Evolutionary conservation across 768 basidiomycete species (phyloP), one percentile per base, ranked within the genome.

Genomic region (Cyathus striatus): DNA sequence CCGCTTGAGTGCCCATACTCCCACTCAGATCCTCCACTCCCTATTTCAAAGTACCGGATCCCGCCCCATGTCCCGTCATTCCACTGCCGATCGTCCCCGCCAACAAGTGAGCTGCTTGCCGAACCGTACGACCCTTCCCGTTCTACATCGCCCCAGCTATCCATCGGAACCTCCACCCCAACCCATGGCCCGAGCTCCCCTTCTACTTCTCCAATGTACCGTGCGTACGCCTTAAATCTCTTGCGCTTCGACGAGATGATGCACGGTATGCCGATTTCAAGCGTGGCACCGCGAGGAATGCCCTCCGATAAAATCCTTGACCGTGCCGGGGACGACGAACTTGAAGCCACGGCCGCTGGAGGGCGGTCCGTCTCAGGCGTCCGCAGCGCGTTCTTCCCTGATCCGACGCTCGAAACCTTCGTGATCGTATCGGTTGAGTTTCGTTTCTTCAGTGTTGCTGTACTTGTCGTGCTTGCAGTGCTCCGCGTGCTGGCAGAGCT

Each of bases 231-330:
- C 39, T 86, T 82, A 73, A 93, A 90, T 6, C 89, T 77, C 48
- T 84, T 83, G 26, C 86, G 76, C 57, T 88, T 86, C 32, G 83
- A 85, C 2, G 87, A 78, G 49, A 93, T 86, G 58, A 93, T 90
- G 64, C 91, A 93, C 0, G 91, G 89, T 24, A 93, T 93, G 6
- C 90, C 90, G 21, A 92, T 81, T 25, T 88, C 84, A 25, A 94
- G 76, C 9, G 81, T 86, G 2, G 83, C 80, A 1, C 90, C 90
- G 16, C 68, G 68, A 9, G 79, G 77, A 0, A 44, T 43, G 34
- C 49, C 39, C 20, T 44, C 40, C 2, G 47, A 41, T 22, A 47
- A 41, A 3, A 24, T 38, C 17, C 36, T 43, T 42, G 30, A 32
- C 13, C 30, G 30, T 32, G 30, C 2, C 17, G n/a, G n/a, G n/a